Percentiles rank a stretch among this genome's conserved stretches.
These are phyloP conservation scores for Aristolochia californica DNA, from an alignment of 164 flowering plant species.

Conservation along the genomic window DNA sequence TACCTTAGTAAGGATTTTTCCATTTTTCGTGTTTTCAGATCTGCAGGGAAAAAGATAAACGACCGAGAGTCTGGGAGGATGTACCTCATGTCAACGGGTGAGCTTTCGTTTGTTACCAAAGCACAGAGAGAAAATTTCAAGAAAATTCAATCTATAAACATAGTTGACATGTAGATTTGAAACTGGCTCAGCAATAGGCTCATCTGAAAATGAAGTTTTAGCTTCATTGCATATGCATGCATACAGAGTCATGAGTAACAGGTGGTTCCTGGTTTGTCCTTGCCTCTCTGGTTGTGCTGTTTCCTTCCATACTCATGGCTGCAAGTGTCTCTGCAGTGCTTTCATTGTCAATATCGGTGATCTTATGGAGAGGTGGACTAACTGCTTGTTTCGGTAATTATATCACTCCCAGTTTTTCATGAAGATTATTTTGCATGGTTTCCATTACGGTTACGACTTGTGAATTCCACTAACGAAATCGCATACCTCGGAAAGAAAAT, in stretches of 20 bases:
- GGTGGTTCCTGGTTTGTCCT: too few relatives aligned
- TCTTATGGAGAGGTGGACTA: conserved; percentile 90
- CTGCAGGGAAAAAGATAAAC: conserved; percentile 54
- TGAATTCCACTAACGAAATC: too few relatives aligned
- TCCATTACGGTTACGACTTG: too few relatives aligned
- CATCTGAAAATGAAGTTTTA: too few relatives aligned
- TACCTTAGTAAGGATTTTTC: background rate
- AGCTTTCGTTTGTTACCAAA: too few relatives aligned
- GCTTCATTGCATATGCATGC: too few relatives aligned
- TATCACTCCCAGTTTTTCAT: too few relatives aligned
- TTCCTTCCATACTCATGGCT: background rate
- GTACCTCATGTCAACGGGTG: conserved; percentile 33
- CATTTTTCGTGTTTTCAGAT: conserved; percentile 29
- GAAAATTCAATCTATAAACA: too few relatives aligned
- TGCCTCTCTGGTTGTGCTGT: background rate
- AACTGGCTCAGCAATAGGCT: too few relatives aligned
- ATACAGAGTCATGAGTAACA: too few relatives aligned
- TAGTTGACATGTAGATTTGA: too few relatives aligned
- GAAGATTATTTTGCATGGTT: background rate
- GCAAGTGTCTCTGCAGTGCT: conserved; percentile 37
- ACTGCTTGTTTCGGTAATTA: conserved; percentile 61
- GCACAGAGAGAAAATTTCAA: too few relatives aligned
- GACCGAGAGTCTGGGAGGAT: conserved; percentile 72
- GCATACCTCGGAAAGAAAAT: background rate
- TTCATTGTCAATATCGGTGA: conserved; percentile 82